Evolutionary conservation across 495 filamentous ascomycete species (phyloP).

Genomic region (Penicillium goetzii): DNA sequence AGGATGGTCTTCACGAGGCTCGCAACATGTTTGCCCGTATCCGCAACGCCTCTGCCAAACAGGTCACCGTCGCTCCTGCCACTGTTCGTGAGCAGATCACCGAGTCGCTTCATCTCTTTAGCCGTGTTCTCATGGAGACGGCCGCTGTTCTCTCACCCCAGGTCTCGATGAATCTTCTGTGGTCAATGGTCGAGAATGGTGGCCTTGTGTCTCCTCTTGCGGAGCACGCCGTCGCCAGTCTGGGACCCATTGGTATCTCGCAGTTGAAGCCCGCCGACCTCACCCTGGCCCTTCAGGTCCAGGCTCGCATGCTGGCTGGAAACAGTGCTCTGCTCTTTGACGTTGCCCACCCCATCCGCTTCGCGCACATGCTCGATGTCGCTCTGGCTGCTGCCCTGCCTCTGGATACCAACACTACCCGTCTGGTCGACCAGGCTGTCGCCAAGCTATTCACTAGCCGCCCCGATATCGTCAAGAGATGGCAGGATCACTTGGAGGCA

Average conservation of each 20-base stretch:
- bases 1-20: constrained; percentile 73
- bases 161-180: constrained; percentile 62
- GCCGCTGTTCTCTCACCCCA: constrained; percentile 53
- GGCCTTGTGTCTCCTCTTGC: constrained; percentile 63
- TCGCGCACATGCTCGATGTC: constrained; percentile 63
- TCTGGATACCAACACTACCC: constrained; percentile 54
- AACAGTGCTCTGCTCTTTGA: constrained; percentile 50
- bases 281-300: constrained; percentile 63
- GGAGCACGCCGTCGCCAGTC: constrained; percentile 62
- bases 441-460: constrained; percentile 54
- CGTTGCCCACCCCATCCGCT: constrained; percentile 59
- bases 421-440: constrained; percentile 61
- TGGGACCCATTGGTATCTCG: constrained; percentile 62
- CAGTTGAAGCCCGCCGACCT: constrained; percentile 61
- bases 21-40: constrained; percentile 84
- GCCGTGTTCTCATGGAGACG: constrained; percentile 54
- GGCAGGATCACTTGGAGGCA: constrained; percentile 57
- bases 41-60: constrained; percentile 53
- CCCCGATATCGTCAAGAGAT: constrained; percentile 60
- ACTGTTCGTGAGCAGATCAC: constrained; percentile 75
- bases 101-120: constrained; percentile 81
- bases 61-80: constrained; percentile 33
- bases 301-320: constrained; percentile 62
- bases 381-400: constrained; percentile 52
- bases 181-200: constrained; percentile 77